Conservation (phyloP, 1,284 basidiomycete species). For the Bjerkandera adusta region DNA sequence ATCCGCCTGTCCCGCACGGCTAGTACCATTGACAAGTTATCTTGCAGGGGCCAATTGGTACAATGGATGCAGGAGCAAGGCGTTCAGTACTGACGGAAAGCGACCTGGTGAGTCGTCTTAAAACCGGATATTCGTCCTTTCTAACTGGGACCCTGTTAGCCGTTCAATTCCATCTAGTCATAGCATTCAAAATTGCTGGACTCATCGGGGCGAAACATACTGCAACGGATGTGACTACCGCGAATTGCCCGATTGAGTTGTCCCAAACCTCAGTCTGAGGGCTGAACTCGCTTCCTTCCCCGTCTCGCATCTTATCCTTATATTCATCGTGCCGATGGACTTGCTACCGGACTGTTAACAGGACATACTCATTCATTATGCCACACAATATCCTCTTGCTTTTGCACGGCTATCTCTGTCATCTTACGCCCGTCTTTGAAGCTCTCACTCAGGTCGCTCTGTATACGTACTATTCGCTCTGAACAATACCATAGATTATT, state of each 20-base stretch:
- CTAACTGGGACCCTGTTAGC: constrained; percentile 37
- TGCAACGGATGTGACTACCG: constrained; percentile 58
- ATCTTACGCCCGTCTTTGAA: not conserved
- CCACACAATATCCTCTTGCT: constrained; percentile 2
- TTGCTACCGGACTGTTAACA: constrained; percentile 9
- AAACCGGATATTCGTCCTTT: not conserved
- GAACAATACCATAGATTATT: constrained; percentile 6
- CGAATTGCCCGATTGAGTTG: constrained; percentile 77
- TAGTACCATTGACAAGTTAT: not conserved
- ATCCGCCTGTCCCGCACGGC: too few species aligned
- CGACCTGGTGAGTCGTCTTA: constrained; percentile 64
- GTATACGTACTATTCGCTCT: constrained; percentile 4
- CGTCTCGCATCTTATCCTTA: constrained; percentile 5
- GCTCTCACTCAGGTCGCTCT: not conserved
- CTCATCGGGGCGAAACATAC: constrained; percentile 53
- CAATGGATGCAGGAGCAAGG: constrained; percentile 70
- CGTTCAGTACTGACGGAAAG: constrained; percentile 43
- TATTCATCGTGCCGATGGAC: constrained; percentile 7
- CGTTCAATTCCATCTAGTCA: constrained; percentile 63
- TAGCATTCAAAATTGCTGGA: constrained; percentile 72
- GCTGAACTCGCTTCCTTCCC: not conserved
- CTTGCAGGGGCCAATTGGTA: constrained; percentile 73
- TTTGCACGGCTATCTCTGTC: not conserved
- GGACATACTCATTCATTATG: constrained; percentile 9
- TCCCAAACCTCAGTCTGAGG: constrained; percentile 46